phyloP scores from a whole-genome alignment of 164 flowering plant genomes.

The Pachysandra terminalis region DNA sequence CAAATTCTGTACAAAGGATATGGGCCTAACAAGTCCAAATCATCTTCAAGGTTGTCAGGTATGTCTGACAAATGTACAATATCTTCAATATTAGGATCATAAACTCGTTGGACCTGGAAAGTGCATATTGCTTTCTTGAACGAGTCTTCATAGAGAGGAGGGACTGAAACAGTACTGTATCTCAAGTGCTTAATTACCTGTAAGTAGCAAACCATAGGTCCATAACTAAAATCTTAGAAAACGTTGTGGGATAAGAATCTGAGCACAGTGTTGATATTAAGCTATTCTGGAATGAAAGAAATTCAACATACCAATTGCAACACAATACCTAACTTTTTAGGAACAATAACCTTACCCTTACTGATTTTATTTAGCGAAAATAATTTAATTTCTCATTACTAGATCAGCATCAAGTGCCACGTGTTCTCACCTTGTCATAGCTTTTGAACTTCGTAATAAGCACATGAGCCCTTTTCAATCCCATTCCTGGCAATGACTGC shows the following conservation, averaged over 20 bases:
- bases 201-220: slow-evolving; percentile 11
- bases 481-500: slow-evolving; percentile 93
- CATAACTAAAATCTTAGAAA: not conserved
- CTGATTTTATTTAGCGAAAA: not conserved
- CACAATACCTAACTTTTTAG: not conserved
- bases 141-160: slow-evolving; percentile 81
- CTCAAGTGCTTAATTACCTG: slow-evolving; percentile 90
- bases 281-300: not conserved
- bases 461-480: slow-evolving; percentile 87
- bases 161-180: slow-evolving; percentile 59
- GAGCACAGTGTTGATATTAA: not conserved
- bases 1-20: slow-evolving; percentile 56
- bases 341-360: not conserved
- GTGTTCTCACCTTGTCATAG: slow-evolving; percentile 66
- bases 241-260: not conserved
- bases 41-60: slow-evolving; percentile 34
- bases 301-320: not conserved
- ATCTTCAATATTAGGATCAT: slow-evolving; percentile 65
- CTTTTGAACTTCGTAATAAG: slow-evolving; percentile 70
- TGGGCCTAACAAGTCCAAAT: slow-evolving; percentile 95
- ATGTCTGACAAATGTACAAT: slow-evolving; percentile 63
- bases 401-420: slow-evolving; percentile 5
- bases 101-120: slow-evolving; percentile 90
- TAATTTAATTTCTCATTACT: not conserved
- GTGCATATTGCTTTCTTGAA: slow-evolving; percentile 89